Percentiles rank a stretch among this genome's conserved stretches.
Conservation (phyloP, 1,284 basidiomycete genomes). For the Leccinum griseonigrum region DNA sequence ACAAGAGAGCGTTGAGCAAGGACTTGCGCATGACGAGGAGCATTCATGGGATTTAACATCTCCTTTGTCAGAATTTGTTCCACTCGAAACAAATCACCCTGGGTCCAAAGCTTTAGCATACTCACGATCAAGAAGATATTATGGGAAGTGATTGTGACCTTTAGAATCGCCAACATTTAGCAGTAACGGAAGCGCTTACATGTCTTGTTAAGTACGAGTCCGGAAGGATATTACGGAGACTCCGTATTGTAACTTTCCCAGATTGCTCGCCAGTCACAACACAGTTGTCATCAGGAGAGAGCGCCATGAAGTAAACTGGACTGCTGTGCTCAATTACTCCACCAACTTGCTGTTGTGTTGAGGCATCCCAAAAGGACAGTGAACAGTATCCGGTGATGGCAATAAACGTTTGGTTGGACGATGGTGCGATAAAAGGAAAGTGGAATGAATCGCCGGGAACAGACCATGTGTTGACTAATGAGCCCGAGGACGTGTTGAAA, state of each 20-base stretch:
- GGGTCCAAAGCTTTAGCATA: neutral
- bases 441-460: neutral
- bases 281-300: neutral
- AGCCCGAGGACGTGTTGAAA: neutral
- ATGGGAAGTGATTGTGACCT: no score
- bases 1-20: neutral
- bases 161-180: no score
- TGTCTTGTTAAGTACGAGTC: neutral
- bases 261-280: neutral
- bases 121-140: neutral
- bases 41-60: neutral
- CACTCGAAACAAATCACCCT: neutral
- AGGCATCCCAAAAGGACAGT: constrained; percentile 12
- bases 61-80: neutral
- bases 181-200: neutral
- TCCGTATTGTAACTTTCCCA: neutral
- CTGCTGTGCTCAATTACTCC: neutral
- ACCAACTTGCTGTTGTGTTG: neutral
- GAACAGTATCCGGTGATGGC: neutral
- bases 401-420: neutral
- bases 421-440: neutral
- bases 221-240: neutral
- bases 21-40: neutral
- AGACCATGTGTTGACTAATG: neutral
- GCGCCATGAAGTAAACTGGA: neutral